phyloP scores from a whole-genome alignment of 352 stramenopile species.

The Halophytophthora polymorphica region DNA sequence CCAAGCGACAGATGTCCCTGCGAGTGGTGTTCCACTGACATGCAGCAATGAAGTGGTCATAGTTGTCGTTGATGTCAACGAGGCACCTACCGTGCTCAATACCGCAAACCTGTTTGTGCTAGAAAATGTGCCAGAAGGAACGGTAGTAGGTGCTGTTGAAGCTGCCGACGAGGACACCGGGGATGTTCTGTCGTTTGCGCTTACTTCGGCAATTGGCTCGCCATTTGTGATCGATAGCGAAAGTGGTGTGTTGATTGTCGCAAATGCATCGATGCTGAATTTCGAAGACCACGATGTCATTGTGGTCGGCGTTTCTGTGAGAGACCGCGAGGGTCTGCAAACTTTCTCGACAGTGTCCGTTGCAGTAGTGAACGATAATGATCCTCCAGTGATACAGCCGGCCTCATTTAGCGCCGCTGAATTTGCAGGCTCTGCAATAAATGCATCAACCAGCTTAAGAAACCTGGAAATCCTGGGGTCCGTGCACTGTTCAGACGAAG shows the following conservation, averaged over 20 bases:
- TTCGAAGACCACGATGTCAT: slow-evolving; percentile 14
- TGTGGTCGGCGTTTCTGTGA: slow-evolving; percentile 10
- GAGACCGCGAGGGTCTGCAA: slow-evolving; percentile 15
- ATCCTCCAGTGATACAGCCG: slow-evolving; percentile 15
- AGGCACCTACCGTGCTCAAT: slow-evolving; percentile 30
- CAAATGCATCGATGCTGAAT: slow-evolving; percentile 11
- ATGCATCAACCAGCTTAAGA: neutral
- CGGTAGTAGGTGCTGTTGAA: slow-evolving; percentile 12
- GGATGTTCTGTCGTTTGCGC: slow-evolving; percentile 13
- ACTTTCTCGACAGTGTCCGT: slow-evolving; percentile 10
- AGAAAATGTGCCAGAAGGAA: slow-evolving; percentile 26
- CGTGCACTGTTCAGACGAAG: slow-evolving; percentile 49
- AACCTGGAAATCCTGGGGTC: slow-evolving; percentile 30
- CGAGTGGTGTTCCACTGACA: slow-evolving; percentile 26
- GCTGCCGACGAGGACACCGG: slow-evolving; percentile 14
- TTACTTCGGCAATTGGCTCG: slow-evolving; percentile 1
- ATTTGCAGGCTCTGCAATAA: slow-evolving; percentile 1
- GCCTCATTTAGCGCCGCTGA: slow-evolving; percentile 22
- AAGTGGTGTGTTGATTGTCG: slow-evolving; percentile 12
- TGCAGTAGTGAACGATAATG: slow-evolving; percentile 15
- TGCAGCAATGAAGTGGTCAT: slow-evolving; percentile 45
- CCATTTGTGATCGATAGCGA: slow-evolving; percentile 12
- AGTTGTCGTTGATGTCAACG: slow-evolving; percentile 46
- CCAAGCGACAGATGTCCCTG: slow-evolving; percentile 42
- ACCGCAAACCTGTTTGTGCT: slow-evolving; percentile 11